Conservation (phyloP, 306 rosid genomes). For the Cucumis hystrix region DNA sequence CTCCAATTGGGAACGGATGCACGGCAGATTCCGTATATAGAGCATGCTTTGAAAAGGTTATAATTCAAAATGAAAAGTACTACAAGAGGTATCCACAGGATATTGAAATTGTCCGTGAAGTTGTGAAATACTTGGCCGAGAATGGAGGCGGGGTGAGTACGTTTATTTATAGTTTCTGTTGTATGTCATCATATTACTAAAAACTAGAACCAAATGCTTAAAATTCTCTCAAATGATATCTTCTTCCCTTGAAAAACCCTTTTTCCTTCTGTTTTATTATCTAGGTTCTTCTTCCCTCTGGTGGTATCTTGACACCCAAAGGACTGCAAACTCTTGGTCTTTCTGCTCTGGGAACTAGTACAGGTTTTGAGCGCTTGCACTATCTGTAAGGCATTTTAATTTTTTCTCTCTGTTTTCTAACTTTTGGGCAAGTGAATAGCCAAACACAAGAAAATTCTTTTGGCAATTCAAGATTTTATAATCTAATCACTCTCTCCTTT, state of each 20-base stretch:
- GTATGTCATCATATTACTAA: conserved; percentile 19
- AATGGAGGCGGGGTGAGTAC: conserved; percentile 67
- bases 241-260: not conserved
- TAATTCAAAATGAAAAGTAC: conserved; percentile 70
- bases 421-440: not conserved
- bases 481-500: not conserved
- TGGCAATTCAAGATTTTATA: not conserved
- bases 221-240: not conserved
- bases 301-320: conserved; percentile 76
- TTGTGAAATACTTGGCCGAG: conserved; percentile 63
- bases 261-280: conserved; percentile 12
- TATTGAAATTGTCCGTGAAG: conserved; percentile 53
- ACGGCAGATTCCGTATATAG: conserved; percentile 66
- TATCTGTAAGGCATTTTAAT: conserved; percentile 43
- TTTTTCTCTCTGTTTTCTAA: not conserved
- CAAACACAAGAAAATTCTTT: not conserved
- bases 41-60: conserved; percentile 55
- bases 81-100: conserved; percentile 92
- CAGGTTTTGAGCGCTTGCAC: conserved; percentile 91
- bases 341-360: conserved; percentile 54
- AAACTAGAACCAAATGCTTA: conserved; percentile 4
- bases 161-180: not conserved
- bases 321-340: conserved; percentile 87
- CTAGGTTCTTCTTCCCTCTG: conserved; percentile 84
- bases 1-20: conserved; percentile 74